Percentiles rank a stretch among this genome's conserved stretches.
Conservation (phyloP, 139 green algal genomes). For the Auxenochlorella pyrenoidosa region DNA sequence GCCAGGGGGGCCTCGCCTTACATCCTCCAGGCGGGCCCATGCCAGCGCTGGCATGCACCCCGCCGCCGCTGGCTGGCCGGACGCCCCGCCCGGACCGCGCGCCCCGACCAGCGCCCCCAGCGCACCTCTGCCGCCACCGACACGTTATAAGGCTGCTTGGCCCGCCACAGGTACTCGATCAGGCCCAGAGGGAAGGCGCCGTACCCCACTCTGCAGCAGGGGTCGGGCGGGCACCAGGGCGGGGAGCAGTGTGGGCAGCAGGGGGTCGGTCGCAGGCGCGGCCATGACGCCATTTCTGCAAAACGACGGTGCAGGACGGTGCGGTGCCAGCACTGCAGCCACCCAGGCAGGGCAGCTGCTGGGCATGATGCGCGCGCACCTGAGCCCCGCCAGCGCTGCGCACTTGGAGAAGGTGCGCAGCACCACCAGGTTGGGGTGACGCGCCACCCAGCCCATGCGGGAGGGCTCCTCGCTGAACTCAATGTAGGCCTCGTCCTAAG, state of each 20-base stretch:
- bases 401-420: conserved; percentile 98
- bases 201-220: conserved; percentile 58
- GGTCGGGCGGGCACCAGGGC: neutral
- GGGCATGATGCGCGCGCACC: conserved; percentile 39
- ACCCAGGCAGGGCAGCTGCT: neutral
- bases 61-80: too few species aligned
- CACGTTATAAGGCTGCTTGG: conserved; percentile 99
- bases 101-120: too few species aligned
- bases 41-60: too few species aligned
- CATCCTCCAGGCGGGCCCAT: too few species aligned
- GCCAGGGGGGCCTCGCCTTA: too few species aligned
- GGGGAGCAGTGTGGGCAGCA: too few species aligned
- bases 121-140: conserved; percentile 87
- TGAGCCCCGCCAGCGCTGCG: conserved; percentile 80
- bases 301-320: too few species aligned
- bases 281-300: too few species aligned
- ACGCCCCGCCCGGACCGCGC: too few species aligned
- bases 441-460: conserved; percentile 78
- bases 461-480: conserved; percentile 88
- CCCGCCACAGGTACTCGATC: conserved; percentile 94
- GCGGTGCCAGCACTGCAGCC: too few species aligned
- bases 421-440: conserved; percentile 92
- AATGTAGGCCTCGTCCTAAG: conserved; percentile 98
- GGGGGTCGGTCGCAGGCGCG: neutral
- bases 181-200: conserved; percentile 77